Base-by-base conservation (phyloP, 2,329 filamentous ascomycete genomes). In the Diaporthe ilicicola region DNA sequence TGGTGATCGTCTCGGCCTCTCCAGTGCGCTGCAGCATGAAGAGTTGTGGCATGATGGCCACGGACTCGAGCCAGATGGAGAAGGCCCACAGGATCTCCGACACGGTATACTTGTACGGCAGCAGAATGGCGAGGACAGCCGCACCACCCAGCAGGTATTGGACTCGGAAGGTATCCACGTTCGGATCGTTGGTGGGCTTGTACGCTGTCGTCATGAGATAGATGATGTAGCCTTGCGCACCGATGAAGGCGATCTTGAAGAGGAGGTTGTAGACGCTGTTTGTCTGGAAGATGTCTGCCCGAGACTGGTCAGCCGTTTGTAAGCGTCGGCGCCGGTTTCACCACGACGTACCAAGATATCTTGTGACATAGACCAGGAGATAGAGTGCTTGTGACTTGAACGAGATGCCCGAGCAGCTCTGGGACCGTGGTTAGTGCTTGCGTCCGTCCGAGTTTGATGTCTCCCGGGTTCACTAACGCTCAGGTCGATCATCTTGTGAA, bases 371-470 rank as follows among this genome's bases (percentile, higher is more conserved):
- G 77, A 99, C 96, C 54, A 97, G 85, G 76, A 98, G 87, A 84
- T 99, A 99, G 70, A 99, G 89, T 64, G 92, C 94, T 88, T 99
- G 96, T 73, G 95, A 98, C 82, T 99, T 99, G 89, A 99, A 98
- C 19, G 96, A 99, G 83, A 99, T 95, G 77, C 96, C 96, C 51
- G 95, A 92, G 81, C 95, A 97, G 87, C 95, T 98, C 95, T 98
- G 80, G n/a, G 69, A 75, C 62, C 77, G 74, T 65, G 39, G 73
- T 76, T 61, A 76, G 74, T 55, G 56, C 44, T 22, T 65, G 50
- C 50, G 64, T 27, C 65, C 50, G 64, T 27, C 65, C 55, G 37
- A 42, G 66, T 15, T 3, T 68, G 32, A 29, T 48, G 3, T 29
- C 9, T 55, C 53, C 22, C n/a, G 59, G 42, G 12, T 69, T 39